A percentile compares a stretch with the other conserved stretches of the same genome.
Conservation (phyloP, 2,329 filamentous ascomycete genomes). For the Fusarium poae region DNA sequence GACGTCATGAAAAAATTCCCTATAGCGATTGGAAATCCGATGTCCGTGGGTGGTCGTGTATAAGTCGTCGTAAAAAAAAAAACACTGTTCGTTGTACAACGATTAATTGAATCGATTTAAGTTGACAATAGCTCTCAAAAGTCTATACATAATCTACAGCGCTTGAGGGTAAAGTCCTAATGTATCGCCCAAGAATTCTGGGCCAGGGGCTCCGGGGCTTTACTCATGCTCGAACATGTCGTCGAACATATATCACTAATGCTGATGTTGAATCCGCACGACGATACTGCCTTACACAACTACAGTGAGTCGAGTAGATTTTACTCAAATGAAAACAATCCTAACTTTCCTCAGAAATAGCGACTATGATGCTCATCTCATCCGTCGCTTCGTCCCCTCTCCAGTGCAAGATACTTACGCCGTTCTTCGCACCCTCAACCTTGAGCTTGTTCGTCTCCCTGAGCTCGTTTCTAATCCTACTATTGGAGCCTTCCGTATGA, state of each 20-base stretch:
- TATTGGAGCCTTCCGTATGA: constrained; percentile 88
- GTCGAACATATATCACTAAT: constrained; percentile 63
- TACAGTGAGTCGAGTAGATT: constrained; percentile 57
- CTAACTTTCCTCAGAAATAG: constrained; percentile 71
- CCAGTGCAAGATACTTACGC: constrained; percentile 85
- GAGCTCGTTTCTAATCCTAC: constrained; percentile 90
- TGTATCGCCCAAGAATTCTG: constrained; percentile 57
- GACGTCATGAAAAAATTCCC: constrained; percentile 50
- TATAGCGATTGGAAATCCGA: constrained; percentile 45
- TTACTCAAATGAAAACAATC: background rate
- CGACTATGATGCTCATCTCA: constrained; percentile 88
- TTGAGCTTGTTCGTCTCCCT: constrained; percentile 90
- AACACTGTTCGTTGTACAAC: constrained; percentile 32
- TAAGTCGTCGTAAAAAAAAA: constrained; percentile 25
- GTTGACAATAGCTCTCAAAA: background rate
- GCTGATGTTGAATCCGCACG: constrained; percentile 66
- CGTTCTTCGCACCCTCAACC: constrained; percentile 90
- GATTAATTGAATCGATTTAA: constrained; percentile 9
- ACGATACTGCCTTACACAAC: constrained; percentile 66
- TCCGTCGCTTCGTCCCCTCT: constrained; percentile 85
- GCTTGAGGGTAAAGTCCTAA: constrained; percentile 43
- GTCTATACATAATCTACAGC: background rate
- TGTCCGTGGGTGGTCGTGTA: constrained; percentile 42
- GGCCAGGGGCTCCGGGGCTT: constrained; percentile 58
- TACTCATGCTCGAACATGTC: constrained; percentile 41